These are phyloP conservation scores for Termitomyces sp. DNA, from an alignment of 768 basidiomycete species.

Conservation along the genomic window DNA sequence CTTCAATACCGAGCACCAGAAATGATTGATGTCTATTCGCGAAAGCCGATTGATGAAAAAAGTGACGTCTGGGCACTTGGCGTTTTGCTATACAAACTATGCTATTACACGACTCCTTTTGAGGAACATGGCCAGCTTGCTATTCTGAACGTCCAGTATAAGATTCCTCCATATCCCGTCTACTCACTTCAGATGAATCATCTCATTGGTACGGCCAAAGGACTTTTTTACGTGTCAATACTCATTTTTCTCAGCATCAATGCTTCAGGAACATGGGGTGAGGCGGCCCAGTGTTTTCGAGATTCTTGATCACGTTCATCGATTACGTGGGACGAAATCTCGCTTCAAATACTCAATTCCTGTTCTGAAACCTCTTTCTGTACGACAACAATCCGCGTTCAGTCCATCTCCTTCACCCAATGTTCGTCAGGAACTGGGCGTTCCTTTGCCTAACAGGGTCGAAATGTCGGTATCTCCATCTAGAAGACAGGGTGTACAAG, in stretches of 20 bases:
- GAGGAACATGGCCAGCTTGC: slow-evolving; percentile 97
- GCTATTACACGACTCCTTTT: slow-evolving; percentile 99
- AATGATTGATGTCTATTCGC: slow-evolving; percentile 89
- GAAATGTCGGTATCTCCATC: slow-evolving; percentile 20
- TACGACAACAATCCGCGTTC: slow-evolving; percentile 25
- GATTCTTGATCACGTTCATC: slow-evolving; percentile 75
- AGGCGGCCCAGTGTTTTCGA: slow-evolving; percentile 88
- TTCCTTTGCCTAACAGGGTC: slow-evolving; percentile 17
- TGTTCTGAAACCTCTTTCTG: slow-evolving; percentile 39
- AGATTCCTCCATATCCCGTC: slow-evolving; percentile 81
- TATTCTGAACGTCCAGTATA: slow-evolving; percentile 94
- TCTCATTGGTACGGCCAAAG: slow-evolving; percentile 59
- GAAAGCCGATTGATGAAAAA: slow-evolving; percentile 86
- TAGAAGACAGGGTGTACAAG: slow-evolving; percentile 54
- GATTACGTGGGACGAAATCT: slow-evolving; percentile 82
- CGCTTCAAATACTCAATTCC: slow-evolving; percentile 64
- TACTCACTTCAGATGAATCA: slow-evolving; percentile 82
- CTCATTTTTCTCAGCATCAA: slow-evolving; percentile 53
- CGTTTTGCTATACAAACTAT: slow-evolving; percentile 94
- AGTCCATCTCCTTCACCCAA: slow-evolving; percentile 17
- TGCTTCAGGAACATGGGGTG: slow-evolving; percentile 87
- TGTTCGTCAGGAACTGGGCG: slow-evolving; percentile 19
- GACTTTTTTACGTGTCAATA: background rate
- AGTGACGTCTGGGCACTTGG: slow-evolving; percentile 98
- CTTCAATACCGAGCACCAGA: slow-evolving; percentile 98